A percentile compares a stretch with the other conserved stretches of the same genome.
Evolutionary conservation across 202 grass and related monocot genomes (phyloP).

Genomic region (Setaria viridis): DNA sequence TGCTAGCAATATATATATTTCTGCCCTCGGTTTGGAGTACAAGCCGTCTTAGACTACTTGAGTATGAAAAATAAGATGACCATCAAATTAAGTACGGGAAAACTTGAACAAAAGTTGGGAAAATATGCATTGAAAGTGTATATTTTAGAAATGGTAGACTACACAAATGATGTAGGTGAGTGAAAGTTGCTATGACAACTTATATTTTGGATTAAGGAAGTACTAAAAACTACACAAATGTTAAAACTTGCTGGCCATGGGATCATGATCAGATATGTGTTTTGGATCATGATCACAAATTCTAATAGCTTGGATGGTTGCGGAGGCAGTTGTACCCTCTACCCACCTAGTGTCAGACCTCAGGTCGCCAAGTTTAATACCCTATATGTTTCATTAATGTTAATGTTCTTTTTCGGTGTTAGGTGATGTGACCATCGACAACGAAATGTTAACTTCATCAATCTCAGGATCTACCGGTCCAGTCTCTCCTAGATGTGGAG

Average conservation of each 20-base stretch:
- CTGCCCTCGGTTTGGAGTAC: not conserved
- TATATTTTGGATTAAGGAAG: no score
- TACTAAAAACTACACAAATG: no score
- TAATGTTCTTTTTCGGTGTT: not conserved
- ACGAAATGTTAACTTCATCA: not conserved
- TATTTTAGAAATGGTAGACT: not conserved
- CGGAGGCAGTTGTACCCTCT: no score
- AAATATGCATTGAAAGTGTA: no score
- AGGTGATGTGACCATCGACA: not conserved
- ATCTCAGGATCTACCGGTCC: not conserved
- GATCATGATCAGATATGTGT: no score
- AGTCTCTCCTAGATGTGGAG: no score
- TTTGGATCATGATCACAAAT: no score
- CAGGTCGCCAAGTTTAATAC: not conserved
- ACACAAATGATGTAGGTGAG: no score
- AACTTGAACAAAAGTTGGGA: no score
- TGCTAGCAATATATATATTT: not conserved
- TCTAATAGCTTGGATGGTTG: no score
- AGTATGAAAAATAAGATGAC: not conserved
- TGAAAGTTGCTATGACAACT: no score
- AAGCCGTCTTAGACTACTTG: not conserved
- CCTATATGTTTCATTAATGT: not conserved
- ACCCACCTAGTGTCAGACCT: not conserved
- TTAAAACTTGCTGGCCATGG: no score
- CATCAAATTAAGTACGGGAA: not conserved